These are phyloP conservation scores for Begonia peltatifolia DNA, from an alignment of 306 rosid genomes.

Conservation along the genomic window DNA sequence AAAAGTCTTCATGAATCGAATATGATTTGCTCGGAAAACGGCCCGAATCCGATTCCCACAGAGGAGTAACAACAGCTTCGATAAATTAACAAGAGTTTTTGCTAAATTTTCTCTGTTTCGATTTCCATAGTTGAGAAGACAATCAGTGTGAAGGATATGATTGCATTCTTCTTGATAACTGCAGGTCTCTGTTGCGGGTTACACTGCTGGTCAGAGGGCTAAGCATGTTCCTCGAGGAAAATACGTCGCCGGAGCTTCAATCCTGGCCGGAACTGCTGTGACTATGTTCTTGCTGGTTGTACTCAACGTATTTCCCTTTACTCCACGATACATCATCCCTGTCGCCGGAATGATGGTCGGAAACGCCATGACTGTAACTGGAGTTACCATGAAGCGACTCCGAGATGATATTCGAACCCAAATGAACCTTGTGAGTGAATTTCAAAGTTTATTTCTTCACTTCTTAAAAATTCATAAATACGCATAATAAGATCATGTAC, in stretches of 20 bases:
- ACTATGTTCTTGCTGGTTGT: conserved; percentile 55
- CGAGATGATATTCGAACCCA: conserved; percentile 73
- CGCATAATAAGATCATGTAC: too few species aligned
- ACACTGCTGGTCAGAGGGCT: conserved; percentile 89
- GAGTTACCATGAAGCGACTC: conserved; percentile 88
- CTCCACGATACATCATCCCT: conserved; percentile 87
- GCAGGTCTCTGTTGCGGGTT: conserved; percentile 76
- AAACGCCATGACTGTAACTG: conserved; percentile 88
- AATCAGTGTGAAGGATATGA: too few species aligned
- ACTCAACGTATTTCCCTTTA: conserved; percentile 71
- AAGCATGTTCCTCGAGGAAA: conserved; percentile 79
- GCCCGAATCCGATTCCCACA: too few species aligned
- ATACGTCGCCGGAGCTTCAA: conserved; percentile 67
- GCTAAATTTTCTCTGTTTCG: too few species aligned
- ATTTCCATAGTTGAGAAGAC: too few species aligned
- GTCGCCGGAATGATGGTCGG: conserved; percentile 98
- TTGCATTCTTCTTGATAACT: background rate
- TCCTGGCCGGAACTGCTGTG: conserved; percentile 62
- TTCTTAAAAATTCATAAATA: too few species aligned
- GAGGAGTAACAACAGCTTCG: too few species aligned
- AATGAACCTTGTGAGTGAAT: conserved; percentile 38
- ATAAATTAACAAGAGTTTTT: too few species aligned
- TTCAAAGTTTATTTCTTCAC: background rate
- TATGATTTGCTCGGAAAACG: too few species aligned
- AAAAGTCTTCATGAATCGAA: too few species aligned